phyloP scores from a whole-genome alignment of 129 eudicot genomes.

The Centrapalus pauciflorus region DNA sequence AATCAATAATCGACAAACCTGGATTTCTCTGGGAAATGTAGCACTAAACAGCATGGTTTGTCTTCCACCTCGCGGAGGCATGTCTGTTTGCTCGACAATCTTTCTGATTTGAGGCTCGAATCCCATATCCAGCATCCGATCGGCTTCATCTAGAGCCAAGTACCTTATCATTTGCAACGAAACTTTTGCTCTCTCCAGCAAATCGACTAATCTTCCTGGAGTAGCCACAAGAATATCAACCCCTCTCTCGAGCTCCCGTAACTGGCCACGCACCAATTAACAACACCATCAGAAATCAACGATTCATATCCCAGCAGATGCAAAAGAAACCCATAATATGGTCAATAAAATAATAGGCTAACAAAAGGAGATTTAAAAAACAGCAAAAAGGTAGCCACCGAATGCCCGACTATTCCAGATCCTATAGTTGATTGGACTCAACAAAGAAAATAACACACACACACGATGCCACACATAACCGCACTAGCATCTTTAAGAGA shows the following conservation, averaged over 20 bases:
- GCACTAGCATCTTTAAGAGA: too few species aligned
- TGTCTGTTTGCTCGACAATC: conserved; percentile 49
- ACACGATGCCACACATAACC: neutral
- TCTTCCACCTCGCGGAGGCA: conserved; percentile 54
- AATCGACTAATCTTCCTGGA: conserved; percentile 55
- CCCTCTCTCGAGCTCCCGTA: conserved; percentile 39
- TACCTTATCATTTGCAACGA: conserved; percentile 40
- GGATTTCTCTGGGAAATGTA: conserved; percentile 58
- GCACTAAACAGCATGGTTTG: conserved; percentile 70
- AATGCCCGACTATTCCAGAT: too few species aligned
- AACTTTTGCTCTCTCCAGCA: conserved; percentile 48
- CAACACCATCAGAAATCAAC: conserved; percentile 3
- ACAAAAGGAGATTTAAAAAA: neutral
- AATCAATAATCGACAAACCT: conserved; percentile 26
- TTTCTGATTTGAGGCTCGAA: conserved; percentile 55
- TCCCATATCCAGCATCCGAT: conserved; percentile 64
- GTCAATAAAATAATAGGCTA: too few species aligned
- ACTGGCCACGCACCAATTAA: conserved; percentile 9
- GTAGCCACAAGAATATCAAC: conserved; percentile 66
- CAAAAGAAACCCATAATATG: neutral
- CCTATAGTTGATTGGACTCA: too few species aligned
- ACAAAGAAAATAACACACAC: too few species aligned
- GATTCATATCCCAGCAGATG: neutral
- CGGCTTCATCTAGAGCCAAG: conserved; percentile 59
- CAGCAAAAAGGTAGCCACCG: neutral